Percentiles rank a stretch among this genome's conserved stretches.
Evolutionary conservation across 2,329 filamentous ascomycete species (phyloP).

Genomic region (Hymenoscyphus occultus): DNA sequence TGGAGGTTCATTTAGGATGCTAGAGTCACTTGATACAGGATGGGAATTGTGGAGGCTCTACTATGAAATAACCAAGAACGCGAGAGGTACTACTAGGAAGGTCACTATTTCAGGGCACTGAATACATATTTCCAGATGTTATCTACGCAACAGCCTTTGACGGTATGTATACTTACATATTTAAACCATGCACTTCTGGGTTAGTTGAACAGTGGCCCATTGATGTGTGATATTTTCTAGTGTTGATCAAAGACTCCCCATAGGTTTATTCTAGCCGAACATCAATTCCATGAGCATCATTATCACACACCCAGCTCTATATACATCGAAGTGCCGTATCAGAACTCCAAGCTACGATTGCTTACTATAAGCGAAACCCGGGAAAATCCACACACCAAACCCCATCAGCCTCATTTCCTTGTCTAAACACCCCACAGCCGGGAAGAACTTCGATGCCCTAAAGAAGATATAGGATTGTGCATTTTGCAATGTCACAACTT

Average conservation of each 20-base stretch:
- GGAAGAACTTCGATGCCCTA: slow-evolving; percentile 2
- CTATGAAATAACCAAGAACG: no score
- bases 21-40: neutral
- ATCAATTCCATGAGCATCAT: no score
- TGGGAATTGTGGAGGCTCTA: neutral
- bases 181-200: no score
- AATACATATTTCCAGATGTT: no score
- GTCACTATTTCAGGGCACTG: no score
- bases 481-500: slow-evolving; percentile 9
- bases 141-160: no score
- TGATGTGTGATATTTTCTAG: no score
- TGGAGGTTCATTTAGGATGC: neutral
- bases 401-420: neutral
- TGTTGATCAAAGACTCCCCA: no score
- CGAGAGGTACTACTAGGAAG: no score
- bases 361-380: neutral
- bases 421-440: neutral
- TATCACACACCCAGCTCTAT: neutral
- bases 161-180: no score
- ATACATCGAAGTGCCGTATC: neutral
- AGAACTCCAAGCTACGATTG: neutral
- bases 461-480: slow-evolving; percentile 2
- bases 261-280: no score
- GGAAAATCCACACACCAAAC: neutral
- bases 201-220: no score